These are phyloP conservation scores for Phytopythium helicoides DNA, from an alignment of 352 stramenopile genomes.

Conservation along the genomic window DNA sequence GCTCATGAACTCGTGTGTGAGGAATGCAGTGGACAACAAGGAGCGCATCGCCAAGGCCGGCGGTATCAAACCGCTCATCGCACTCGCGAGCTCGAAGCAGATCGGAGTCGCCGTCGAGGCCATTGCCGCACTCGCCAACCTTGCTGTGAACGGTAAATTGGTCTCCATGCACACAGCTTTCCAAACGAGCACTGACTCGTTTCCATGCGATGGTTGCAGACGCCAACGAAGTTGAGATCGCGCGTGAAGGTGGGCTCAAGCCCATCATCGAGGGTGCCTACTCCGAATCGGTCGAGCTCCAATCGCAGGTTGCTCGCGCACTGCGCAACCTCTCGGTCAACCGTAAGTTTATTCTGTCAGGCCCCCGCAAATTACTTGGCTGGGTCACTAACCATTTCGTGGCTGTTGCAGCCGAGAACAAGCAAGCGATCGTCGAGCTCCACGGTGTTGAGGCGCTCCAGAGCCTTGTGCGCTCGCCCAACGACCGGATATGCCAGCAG, in stretches of 20 bases:
- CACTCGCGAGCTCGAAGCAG: conserved; percentile 76
- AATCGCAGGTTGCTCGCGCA: conserved; percentile 87
- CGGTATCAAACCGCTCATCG: conserved; percentile 87
- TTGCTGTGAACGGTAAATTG: conserved; percentile 91
- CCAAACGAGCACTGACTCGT: too few relatives aligned
- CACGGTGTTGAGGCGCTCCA: conserved; percentile 82
- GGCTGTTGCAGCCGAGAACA: conserved; percentile 74
- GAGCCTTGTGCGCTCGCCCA: conserved; percentile 68
- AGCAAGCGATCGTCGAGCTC: conserved; percentile 84
- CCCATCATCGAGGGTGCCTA: conserved; percentile 87
- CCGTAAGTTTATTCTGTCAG: conserved; percentile 31
- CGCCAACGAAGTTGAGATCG: conserved; percentile 92
- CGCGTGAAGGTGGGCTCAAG: conserved; percentile 81
- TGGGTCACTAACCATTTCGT: conserved; percentile 2
- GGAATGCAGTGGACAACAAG: conserved; percentile 89
- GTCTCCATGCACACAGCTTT: too few relatives aligned
- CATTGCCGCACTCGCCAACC: conserved; percentile 92
- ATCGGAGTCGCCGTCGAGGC: conserved; percentile 90
- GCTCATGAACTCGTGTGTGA: too few relatives aligned
- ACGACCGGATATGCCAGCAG: conserved; percentile 89
- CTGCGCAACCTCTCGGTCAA: conserved; percentile 94
- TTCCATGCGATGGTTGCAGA: conserved; percentile 40
- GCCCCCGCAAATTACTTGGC: too few relatives aligned
- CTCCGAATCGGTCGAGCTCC: conserved; percentile 81
- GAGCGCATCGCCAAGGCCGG: conserved; percentile 88